A percentile compares a stretch with the other conserved stretches of the same genome.
Evolutionary conservation across 768 basidiomycete species (phyloP).

Genomic region (button mushroom (Agaricus bisporus)): DNA sequence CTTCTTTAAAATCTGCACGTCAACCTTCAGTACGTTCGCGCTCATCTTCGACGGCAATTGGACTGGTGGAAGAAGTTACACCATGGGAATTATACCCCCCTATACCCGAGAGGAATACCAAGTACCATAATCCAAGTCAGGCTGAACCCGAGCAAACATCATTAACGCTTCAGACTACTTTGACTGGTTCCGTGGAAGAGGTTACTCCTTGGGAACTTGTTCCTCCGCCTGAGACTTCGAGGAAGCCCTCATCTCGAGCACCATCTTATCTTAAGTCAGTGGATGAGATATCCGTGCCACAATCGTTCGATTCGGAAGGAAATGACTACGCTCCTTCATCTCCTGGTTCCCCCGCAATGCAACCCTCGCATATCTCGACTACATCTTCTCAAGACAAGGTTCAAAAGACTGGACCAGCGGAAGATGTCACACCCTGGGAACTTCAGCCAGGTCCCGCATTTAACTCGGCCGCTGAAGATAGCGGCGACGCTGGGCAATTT

Average conservation of each 20-base stretch:
- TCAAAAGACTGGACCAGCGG: slow-evolving; percentile 18
- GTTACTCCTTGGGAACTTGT: slow-evolving; percentile 20
- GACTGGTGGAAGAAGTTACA: slow-evolving; percentile 22
- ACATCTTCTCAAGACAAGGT: slow-evolving; percentile 10
- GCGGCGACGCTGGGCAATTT: slow-evolving; percentile 3
- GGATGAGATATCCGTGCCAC: neutral
- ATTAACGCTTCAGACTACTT: slow-evolving; percentile 2
- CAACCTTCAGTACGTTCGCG: slow-evolving; percentile 14
- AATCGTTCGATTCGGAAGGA: slow-evolving; percentile 6
- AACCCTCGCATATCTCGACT: neutral
- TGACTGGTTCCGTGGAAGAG: slow-evolving; percentile 15
- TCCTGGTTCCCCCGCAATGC: slow-evolving; percentile 5
- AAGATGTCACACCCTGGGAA: slow-evolving; percentile 26
- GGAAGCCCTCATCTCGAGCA: neutral
- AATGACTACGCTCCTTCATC: neutral
- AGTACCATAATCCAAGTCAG: slow-evolving; percentile 1
- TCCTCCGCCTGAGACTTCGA: slow-evolving; percentile 6
- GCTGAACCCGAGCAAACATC: slow-evolving; percentile 3
- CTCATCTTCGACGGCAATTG: slow-evolving; percentile 17
- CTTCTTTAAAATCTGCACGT: slow-evolving; percentile 4
- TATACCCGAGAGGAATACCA: slow-evolving; percentile 7
- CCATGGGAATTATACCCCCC: slow-evolving; percentile 29
- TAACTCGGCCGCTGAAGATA: neutral
- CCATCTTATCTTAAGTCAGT: slow-evolving; percentile 3
- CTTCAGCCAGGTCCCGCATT: slow-evolving; percentile 14